Evolutionary conservation across 31 red algal species (phyloP).

Genomic region (Endocladia muricata): DNA sequence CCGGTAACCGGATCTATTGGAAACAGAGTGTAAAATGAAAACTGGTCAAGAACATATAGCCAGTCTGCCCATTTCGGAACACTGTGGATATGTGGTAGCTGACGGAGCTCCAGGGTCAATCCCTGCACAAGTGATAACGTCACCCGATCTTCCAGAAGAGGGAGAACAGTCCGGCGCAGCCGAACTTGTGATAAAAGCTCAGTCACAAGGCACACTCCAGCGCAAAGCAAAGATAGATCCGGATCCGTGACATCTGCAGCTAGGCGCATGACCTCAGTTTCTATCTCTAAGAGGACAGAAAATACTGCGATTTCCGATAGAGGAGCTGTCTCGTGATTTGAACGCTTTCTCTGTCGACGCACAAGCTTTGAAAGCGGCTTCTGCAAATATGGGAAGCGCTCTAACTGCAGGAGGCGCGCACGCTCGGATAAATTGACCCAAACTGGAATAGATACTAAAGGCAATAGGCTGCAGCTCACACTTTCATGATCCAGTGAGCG

Average conservation of each 20-base stretch:
- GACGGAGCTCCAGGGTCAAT: neutral
- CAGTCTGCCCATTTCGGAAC: neutral
- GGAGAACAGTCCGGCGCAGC: conserved; percentile 6
- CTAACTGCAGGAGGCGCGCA: neutral
- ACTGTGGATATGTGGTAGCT: no score
- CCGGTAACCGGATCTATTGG: conserved; percentile 11
- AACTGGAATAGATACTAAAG: conserved; percentile 3
- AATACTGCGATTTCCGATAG: neutral
- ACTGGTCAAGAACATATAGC: conserved; percentile 1
- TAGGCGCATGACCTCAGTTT: neutral
- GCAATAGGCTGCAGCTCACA: neutral
- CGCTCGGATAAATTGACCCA: conserved; percentile 2
- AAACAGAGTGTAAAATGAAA: neutral
- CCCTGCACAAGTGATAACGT: conserved; percentile 4
- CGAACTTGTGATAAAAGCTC: conserved; percentile 9
- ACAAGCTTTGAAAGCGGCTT: conserved; percentile 3
- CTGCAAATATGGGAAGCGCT: neutral
- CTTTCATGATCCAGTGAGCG: neutral
- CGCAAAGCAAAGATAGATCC: neutral
- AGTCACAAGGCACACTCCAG: neutral
- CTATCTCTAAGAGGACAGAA: neutral
- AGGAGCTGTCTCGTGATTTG: neutral
- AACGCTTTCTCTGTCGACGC: neutral
- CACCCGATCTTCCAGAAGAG: neutral
- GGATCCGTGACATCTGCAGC: neutral